Base-by-base conservation (phyloP, 1,284 basidiomycete genomes). In the Abortiporus biennis region DNA sequence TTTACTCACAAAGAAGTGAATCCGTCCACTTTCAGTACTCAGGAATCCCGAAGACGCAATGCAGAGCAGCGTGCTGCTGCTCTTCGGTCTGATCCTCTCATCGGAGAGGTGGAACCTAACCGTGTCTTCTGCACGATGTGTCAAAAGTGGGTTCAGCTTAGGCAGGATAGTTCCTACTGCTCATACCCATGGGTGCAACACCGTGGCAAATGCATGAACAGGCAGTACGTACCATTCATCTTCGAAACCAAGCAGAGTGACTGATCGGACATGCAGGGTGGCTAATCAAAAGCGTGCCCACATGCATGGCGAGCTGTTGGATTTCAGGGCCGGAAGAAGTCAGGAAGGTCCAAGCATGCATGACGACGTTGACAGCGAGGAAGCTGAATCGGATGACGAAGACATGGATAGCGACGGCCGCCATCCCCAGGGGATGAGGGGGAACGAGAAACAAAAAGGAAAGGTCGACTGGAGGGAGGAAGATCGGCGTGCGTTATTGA, bases 141-240 rank as follows among this genome's bases (percentile, higher is more conserved):
- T 55, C 68, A 73, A 51, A 86, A 87, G 59, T 87, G 84, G 85
- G 83, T 86, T 1, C 83, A 85, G 56, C 67, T 86, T 21, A 61
- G 84, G 36, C 82, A 85, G 56, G 83, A 86, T 51, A 73, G 70
- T 46, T 76, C 75, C 35, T 86, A 78, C 56, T 86, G 84, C 49
- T 80, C 82, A 37, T 84, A 85, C 57, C 83, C 84, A 19, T 86
- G 84, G 83, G 55, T 76, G 42, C 81, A 85, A 59, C 83, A 86
- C 56, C 71, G 79, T n/a, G 72, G 67, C 31, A 85, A 85, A 58
- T 86, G 84, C 62, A 54, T 83, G 32, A 71, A 74, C 22, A 63
- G 79, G 55, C 70, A 77, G 83, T 85, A 54, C 54, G 80, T 78
- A 22, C 20, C 42, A 17, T 15, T 3, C 37, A n/a, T 25, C 21